phyloP scores from a whole-genome alignment of 2,329 filamentous ascomycete species.

The Magnaporthiopsis rhizophila region DNA sequence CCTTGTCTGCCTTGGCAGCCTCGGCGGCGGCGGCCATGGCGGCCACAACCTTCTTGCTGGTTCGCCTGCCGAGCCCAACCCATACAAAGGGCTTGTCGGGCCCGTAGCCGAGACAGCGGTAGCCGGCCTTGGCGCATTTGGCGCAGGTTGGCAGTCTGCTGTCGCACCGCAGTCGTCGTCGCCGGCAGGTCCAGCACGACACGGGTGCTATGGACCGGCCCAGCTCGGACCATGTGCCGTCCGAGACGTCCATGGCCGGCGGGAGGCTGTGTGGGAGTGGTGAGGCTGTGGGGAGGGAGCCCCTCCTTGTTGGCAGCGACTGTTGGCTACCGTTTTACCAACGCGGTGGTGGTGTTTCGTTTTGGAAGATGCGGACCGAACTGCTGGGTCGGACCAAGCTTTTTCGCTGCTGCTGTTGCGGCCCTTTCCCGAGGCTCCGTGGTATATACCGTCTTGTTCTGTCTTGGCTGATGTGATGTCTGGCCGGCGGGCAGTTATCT shows the following conservation, averaged over 20 bases:
- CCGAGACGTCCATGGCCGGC: constrained; percentile 2
- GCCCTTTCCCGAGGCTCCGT: no score
- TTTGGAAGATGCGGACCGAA: no score
- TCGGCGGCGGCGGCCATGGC: constrained; percentile 6
- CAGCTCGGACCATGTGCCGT: constrained; percentile 5
- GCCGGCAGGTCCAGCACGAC: constrained; percentile 12
- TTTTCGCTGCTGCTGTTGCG: no score
- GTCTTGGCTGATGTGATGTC: no score
- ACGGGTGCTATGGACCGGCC: constrained; percentile 1
- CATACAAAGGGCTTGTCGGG: constrained; percentile 10
- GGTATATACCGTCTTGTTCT: no score
- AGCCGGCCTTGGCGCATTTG: constrained; percentile 9
- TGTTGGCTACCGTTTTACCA: background rate
- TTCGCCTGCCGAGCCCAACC: constrained; percentile 9
- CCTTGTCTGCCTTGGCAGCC: background rate
- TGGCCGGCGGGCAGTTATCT: no score
- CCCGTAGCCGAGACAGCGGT: constrained; percentile 9
- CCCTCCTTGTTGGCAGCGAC: background rate
- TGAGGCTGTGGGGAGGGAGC: background rate
- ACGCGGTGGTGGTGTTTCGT: no score
- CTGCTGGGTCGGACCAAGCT: no score
- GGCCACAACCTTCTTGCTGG: constrained; percentile 8
- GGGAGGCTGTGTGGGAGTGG: background rate
- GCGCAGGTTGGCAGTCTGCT: constrained; percentile 10
- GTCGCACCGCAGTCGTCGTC: constrained; percentile 12